Conservation (phyloP, 805 yeast genomes). For the Zygosaccharomyces lentus region DNA sequence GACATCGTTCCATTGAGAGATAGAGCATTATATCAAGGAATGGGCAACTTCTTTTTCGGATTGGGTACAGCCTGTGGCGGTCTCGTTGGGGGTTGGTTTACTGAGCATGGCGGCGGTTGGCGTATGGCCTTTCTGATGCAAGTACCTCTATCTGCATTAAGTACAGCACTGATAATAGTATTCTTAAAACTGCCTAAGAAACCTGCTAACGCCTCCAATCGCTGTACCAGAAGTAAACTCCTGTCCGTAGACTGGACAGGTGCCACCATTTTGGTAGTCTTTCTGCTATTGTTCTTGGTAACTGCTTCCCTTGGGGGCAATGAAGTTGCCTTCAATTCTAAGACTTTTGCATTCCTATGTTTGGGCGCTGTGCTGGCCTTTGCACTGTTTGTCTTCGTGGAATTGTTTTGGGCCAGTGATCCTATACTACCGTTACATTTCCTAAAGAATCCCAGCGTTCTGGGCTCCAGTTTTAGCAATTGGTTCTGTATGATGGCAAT, state of each 20-base stretch:
- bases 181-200: constrained; percentile 37
- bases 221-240: constrained; percentile 6
- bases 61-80: constrained; percentile 76
- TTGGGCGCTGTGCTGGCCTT: constrained; percentile 33
- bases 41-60: constrained; percentile 72
- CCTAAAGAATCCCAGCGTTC: constrained; percentile 52
- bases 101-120: constrained; percentile 56
- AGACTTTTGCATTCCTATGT: constrained; percentile 20
- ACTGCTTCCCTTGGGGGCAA: constrained; percentile 54
- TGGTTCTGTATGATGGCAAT: constrained; percentile 41
- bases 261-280: constrained; percentile 42
- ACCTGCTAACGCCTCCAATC: constrained; percentile 18
- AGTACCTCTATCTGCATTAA: constrained; percentile 47
- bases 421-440: constrained; percentile 62
- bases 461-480: constrained; percentile 47
- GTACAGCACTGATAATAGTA: constrained; percentile 45
- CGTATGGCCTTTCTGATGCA: constrained; percentile 54
- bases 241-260: constrained; percentile 53
- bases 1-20: constrained; percentile 74
- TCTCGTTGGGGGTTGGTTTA: constrained; percentile 54
- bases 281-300: constrained; percentile 43
- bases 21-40: constrained; percentile 79
- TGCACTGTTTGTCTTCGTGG: constrained; percentile 41
- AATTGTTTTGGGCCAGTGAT: constrained; percentile 42
- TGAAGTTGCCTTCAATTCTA: constrained; percentile 40